Percentiles rank a stretch among this genome's conserved stretches.
phyloP scores from a whole-genome alignment of 2,329 filamentous ascomycete genomes.

The Colletotrichum sp. region DNA sequence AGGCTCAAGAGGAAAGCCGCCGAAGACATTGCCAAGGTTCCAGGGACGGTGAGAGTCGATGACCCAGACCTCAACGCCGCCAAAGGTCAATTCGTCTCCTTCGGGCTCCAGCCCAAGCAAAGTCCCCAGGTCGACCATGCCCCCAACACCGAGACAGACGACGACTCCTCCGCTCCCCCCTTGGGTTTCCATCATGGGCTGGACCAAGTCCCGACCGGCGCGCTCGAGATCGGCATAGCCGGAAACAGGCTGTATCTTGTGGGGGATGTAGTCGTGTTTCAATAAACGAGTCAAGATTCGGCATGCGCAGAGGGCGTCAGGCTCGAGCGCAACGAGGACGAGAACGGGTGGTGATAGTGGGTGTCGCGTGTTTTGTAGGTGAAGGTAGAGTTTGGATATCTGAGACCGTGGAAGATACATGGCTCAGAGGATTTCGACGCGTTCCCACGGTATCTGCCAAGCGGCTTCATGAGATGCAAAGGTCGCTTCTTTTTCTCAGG shows the following conservation, averaged over 20 bases:
- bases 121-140: slow-evolving; percentile 84
- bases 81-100: slow-evolving; percentile 70
- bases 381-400: slow-evolving; percentile 88
- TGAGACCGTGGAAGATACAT: slow-evolving; percentile 96
- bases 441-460: slow-evolving; percentile 31
- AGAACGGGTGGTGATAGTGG: slow-evolving; percentile 91
- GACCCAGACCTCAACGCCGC: slow-evolving; percentile 94
- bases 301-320: slow-evolving; percentile 93
- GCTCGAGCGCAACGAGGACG: slow-evolving; percentile 90
- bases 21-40: slow-evolving; percentile 95
- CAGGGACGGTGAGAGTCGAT: slow-evolving; percentile 90
- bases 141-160: slow-evolving; percentile 90
- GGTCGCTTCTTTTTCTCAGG: neutral
- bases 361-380: slow-evolving; percentile 85
- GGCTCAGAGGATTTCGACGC: slow-evolving; percentile 32
- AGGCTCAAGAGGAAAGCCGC: slow-evolving; percentile 66
- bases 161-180: slow-evolving; percentile 90
- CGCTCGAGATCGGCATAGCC: slow-evolving; percentile 90
- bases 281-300: slow-evolving; percentile 92
- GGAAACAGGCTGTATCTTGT: slow-evolving; percentile 94
- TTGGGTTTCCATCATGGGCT: slow-evolving; percentile 83
- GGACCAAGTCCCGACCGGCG: slow-evolving; percentile 78
- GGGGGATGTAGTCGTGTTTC: slow-evolving; percentile 95
- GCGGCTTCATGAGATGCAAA: slow-evolving; percentile 34
- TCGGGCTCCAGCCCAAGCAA: slow-evolving; percentile 77